Base-by-base conservation (phyloP, 176 grass and related monocot species). In the Paspalum vaginatum region DNA sequence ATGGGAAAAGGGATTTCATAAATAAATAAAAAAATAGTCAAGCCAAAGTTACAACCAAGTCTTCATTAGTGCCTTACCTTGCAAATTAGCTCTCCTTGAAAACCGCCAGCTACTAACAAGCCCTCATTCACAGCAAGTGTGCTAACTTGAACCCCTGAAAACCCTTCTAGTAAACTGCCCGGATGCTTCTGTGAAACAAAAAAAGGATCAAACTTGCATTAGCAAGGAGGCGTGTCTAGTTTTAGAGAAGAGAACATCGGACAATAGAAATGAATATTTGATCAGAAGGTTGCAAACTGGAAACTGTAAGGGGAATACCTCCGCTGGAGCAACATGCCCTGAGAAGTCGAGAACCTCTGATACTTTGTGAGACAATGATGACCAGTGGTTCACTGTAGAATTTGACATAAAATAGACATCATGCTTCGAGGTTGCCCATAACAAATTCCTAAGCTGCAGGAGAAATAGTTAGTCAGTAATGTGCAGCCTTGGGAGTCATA, bases 371-470 rank as follows among this genome's bases (percentile, higher is more conserved):
- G 85, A 85, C 79, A 94, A 75, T 70, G 95, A 83, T 75, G 95
- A 98, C 91, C 91, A 98, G 87, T 98, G 95, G 69, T 80, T 63
- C 68, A 98, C 78, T 70, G 92, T 91, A 45, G 80, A 81, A 71
- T 93, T 78, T 66, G 95, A 98, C 89, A 98, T 92, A 80, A 93
- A 89, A 80, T 98, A 98, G 20, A 93, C 92, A 81, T 98, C 94
- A 88, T 97, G 91, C 75, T 94, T 97, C 17, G 91, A 97, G 38
- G 91, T 92, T 79, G 94, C 89, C 95, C 95, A 98, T 67, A 98
- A 50, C 70, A 98, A 86, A 88, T 98, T 98, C 75, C 95, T 92
- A 54, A 98, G 81, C 95, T 98, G 77, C 59, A 94, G 52, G 70
- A 79, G 68, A 78, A 84, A 78, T 5, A 71, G 17, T 64, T 77